Evolutionary conservation across 345 rosid species (phyloP).

Genomic region (Lepidium sativum): DNA sequence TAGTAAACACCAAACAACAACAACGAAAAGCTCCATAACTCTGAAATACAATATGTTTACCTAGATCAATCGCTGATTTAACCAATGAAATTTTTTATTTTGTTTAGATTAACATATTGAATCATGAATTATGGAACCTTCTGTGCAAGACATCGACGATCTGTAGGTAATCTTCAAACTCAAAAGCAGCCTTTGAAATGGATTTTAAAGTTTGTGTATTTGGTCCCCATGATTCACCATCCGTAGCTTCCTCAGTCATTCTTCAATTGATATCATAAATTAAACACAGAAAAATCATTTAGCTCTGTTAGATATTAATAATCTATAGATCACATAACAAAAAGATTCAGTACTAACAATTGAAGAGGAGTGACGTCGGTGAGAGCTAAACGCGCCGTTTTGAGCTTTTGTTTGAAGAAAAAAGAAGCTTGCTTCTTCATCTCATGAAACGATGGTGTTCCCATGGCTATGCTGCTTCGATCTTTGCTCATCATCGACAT

Average conservation of each 20-base stretch:
- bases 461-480: constrained; percentile 34
- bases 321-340: not conserved
- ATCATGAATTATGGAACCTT: constrained; percentile 33
- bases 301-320: not conserved
- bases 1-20: constrained; percentile 18
- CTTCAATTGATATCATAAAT: constrained; percentile 27
- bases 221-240: constrained; percentile 54
- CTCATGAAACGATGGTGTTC: constrained; percentile 52
- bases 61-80: too few relatives aligned
- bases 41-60: too few relatives aligned
- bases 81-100: not conserved
- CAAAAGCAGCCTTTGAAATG: constrained; percentile 90
- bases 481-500: constrained; percentile 56
- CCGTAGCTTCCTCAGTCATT: constrained; percentile 79
- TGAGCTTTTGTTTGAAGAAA: constrained; percentile 87
- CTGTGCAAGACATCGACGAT: constrained; percentile 75
- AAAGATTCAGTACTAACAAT: constrained; percentile 11
- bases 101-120: not conserved
- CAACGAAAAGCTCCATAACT: too few relatives aligned
- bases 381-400: constrained; percentile 79
- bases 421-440: constrained; percentile 89
- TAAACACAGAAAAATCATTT: not conserved
- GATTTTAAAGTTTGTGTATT: constrained; percentile 53
- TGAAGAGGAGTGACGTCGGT: constrained; percentile 75
- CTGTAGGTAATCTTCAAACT: constrained; percentile 72